These are phyloP conservation scores for Vitis riparia DNA, from an alignment of 164 flowering plant genomes.

Conservation along the genomic window DNA sequence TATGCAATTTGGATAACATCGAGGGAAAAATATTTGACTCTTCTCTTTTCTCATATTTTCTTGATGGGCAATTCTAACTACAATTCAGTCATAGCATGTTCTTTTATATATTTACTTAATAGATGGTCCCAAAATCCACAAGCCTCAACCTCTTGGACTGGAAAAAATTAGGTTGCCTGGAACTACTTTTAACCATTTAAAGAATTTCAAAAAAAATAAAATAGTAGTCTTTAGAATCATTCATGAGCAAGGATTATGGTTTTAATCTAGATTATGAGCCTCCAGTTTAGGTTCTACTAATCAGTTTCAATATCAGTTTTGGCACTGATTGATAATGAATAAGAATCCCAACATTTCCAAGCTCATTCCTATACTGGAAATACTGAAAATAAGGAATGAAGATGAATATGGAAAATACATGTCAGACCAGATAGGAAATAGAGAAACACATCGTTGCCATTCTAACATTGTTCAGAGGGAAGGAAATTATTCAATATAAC, in stretches of 20 bases:
- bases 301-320: not conserved
- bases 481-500: too few relatives aligned
- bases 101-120: not conserved
- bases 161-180: not conserved
- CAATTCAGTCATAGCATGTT: not conserved
- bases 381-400: not conserved
- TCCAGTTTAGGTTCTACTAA: not conserved
- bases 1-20: not conserved
- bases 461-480: too few relatives aligned
- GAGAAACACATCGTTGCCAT: too few relatives aligned
- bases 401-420: too few relatives aligned
- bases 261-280: not conserved
- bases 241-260: too few relatives aligned
- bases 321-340: not conserved
- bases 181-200: not conserved
- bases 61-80: not conserved
- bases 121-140: not conserved
- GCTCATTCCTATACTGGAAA: not conserved
- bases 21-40: too few relatives aligned
- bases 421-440: too few relatives aligned
- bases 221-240: too few relatives aligned
- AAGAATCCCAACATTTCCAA: not conserved
- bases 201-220: too few relatives aligned
- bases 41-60: too few relatives aligned
- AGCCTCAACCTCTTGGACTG: not conserved